Conservation (phyloP, 352 stramenopile species). For the Peronospora tabacina region DNA sequence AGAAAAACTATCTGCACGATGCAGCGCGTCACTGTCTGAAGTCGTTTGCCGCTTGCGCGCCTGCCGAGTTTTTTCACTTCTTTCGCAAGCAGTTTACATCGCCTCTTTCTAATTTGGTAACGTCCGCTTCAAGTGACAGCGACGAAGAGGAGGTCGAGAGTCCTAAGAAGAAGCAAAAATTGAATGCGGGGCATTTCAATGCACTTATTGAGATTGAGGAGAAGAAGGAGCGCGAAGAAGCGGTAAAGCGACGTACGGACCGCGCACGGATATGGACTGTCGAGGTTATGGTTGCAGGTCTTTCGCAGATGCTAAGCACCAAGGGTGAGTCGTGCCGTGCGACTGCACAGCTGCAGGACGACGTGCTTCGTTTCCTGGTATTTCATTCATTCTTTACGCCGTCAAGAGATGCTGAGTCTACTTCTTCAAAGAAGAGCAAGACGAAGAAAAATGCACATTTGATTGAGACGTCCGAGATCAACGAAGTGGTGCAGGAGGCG, state of each 20-base stretch:
- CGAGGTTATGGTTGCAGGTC: conserved; percentile 46
- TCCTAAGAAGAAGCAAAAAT: conserved; percentile 30
- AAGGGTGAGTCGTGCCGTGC: conserved; percentile 14
- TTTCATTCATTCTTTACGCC: conserved; percentile 62
- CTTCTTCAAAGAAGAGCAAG: conserved; percentile 43
- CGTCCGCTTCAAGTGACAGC: conserved; percentile 25
- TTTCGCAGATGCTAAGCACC: conserved; percentile 33
- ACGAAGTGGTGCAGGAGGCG: conserved; percentile 22
- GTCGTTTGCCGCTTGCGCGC: conserved; percentile 40
- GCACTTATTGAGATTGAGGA: conserved; percentile 70
- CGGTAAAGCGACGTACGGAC: conserved; percentile 42
- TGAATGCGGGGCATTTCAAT: conserved; percentile 47
- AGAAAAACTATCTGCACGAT: conserved; percentile 79
- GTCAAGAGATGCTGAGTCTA: conserved; percentile 20
- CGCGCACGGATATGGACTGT: conserved; percentile 69
- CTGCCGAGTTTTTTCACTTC: conserved; percentile 64
- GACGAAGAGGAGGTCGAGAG: conserved; percentile 34
- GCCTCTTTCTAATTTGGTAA: conserved; percentile 52
- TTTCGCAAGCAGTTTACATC: conserved; percentile 60
- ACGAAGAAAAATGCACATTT: conserved; percentile 36
- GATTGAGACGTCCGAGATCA: conserved; percentile 14
- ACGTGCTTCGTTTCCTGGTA: conserved; percentile 55
- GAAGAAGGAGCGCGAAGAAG: conserved; percentile 61
- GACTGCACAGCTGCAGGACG: conserved; percentile 27
- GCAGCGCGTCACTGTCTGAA: conserved; percentile 64